These are phyloP conservation scores for Dactylellina sp. DNA, from an alignment of 2,329 filamentous ascomycete species.

Conservation along the genomic window DNA sequence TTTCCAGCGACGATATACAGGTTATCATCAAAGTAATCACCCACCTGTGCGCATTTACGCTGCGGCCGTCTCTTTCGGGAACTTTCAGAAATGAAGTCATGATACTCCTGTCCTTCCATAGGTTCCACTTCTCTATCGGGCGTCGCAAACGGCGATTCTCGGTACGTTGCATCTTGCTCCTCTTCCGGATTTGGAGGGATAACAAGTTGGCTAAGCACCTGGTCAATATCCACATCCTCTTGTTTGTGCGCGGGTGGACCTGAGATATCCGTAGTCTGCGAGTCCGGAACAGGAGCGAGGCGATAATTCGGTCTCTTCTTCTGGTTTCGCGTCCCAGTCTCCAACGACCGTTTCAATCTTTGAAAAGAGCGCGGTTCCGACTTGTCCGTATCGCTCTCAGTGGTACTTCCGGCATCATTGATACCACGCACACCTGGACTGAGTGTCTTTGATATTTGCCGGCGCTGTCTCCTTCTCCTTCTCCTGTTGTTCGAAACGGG, in stretches of 20 bases:
- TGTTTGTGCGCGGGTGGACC: background rate
- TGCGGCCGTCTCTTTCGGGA: slow-evolving; percentile 28
- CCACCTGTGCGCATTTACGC: slow-evolving; percentile 21
- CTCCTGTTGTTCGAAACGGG: slow-evolving; percentile 11
- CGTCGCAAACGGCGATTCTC: slow-evolving; percentile 14
- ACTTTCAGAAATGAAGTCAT: background rate
- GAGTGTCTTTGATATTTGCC: slow-evolving; percentile 33
- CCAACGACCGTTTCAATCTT: slow-evolving; percentile 22
- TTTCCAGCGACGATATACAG: slow-evolving; percentile 18
- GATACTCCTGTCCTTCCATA: background rate
- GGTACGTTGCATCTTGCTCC: slow-evolving; percentile 35
- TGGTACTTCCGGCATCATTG: slow-evolving; percentile 3
- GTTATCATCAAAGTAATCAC: slow-evolving; percentile 34
- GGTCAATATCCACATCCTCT: background rate
- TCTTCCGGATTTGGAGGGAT: slow-evolving; percentile 36
- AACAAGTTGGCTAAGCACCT: slow-evolving; percentile 21
- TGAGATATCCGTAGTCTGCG: slow-evolving; percentile 6
- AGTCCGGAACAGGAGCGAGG: slow-evolving; percentile 8
- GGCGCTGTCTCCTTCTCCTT: background rate
- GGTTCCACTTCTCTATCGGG: slow-evolving; percentile 18
- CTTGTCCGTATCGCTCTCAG: slow-evolving; percentile 17
- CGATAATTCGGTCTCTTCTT: background rate
- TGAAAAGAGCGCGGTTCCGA: slow-evolving; percentile 9
- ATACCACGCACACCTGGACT: slow-evolving; percentile 4
- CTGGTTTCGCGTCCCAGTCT: slow-evolving; percentile 29